Conservation (phyloP, 805 yeast genomes). For the Saturnispora serradocipensis region DNA sequence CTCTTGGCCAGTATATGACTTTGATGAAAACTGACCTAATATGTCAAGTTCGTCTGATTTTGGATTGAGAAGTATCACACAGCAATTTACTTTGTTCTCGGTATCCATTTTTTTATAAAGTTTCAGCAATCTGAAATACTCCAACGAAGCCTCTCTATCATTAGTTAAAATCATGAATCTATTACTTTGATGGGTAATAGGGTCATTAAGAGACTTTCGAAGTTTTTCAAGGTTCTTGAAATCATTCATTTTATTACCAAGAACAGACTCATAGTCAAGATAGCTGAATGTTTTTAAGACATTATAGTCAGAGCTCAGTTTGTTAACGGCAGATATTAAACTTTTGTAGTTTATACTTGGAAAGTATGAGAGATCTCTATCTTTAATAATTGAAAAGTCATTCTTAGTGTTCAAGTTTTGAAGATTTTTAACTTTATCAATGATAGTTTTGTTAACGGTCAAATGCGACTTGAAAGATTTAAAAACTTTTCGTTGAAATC, state of each 20-base stretch:
- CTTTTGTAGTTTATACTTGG: constrained; percentile 13
- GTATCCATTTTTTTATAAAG: constrained; percentile 9
- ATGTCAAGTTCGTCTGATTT: neutral
- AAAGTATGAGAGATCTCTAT: constrained; percentile 16
- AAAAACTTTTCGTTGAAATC: constrained; percentile 8
- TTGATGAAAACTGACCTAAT: neutral
- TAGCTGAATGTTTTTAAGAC: constrained; percentile 2
- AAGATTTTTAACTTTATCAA: constrained; percentile 10
- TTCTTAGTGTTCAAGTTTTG: constrained; percentile 16
- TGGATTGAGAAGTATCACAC: constrained; percentile 17
- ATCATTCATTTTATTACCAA: constrained; percentile 18
- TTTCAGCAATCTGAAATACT: constrained; percentile 20
- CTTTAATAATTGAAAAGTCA: constrained; percentile 17
- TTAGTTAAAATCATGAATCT: constrained; percentile 18
- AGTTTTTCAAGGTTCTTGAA: constrained; percentile 14
- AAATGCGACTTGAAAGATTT: constrained; percentile 4
- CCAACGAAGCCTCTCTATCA: constrained; percentile 19
- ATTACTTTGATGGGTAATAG: constrained; percentile 7
- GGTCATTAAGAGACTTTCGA: constrained; percentile 3
- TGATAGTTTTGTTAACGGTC: constrained; percentile 5
- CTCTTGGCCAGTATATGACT: constrained; percentile 11
- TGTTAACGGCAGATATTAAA: constrained; percentile 6
- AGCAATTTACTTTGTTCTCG: constrained; percentile 11
- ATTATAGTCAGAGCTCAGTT: neutral
- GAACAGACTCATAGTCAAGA: constrained; percentile 14